Evolutionary conservation across 805 yeast species (phyloP).

Genomic region (Jamesozyma jinghongensis): DNA sequence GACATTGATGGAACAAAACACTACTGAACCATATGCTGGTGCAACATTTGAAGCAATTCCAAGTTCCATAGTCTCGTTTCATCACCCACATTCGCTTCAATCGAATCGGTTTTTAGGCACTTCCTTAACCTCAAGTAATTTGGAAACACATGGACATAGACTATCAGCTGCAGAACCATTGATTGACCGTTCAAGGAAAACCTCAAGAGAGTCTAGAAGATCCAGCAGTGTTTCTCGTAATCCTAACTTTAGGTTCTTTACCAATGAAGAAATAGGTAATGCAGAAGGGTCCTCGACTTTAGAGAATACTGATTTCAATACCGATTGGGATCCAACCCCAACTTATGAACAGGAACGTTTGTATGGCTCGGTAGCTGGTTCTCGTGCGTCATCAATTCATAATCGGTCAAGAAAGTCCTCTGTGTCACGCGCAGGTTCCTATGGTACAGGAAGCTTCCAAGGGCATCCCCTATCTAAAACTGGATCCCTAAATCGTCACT

Average conservation of each 20-base stretch:
- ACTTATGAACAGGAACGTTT: slow-evolving; percentile 40
- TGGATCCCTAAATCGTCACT: slow-evolving; percentile 18
- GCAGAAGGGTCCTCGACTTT: slow-evolving; percentile 85
- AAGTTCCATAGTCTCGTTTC: slow-evolving; percentile 67
- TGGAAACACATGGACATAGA: slow-evolving; percentile 7
- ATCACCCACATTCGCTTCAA: slow-evolving; percentile 52
- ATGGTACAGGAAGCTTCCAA: slow-evolving; percentile 14
- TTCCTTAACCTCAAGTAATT: slow-evolving; percentile 19
- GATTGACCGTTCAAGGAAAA: slow-evolving; percentile 26
- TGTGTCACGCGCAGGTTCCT: slow-evolving; percentile 8
- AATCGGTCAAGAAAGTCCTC: slow-evolving; percentile 18
- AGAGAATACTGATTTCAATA: slow-evolving; percentile 64
- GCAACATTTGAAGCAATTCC: slow-evolving; percentile 71
- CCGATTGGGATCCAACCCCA: slow-evolving; percentile 53
- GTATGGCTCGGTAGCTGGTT: slow-evolving; percentile 24
- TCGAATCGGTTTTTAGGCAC: slow-evolving; percentile 18
- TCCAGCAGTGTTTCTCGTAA: slow-evolving; percentile 15
- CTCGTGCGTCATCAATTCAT: slow-evolving; percentile 21
- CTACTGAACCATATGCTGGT: slow-evolving; percentile 66
- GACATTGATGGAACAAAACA: slow-evolving; percentile 44
- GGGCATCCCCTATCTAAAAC: slow-evolving; percentile 15
- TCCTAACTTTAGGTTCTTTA: slow-evolving; percentile 68
- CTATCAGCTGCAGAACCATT: slow-evolving; percentile 17
- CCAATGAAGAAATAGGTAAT: slow-evolving; percentile 68
- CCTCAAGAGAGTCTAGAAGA: slow-evolving; percentile 27